Evolutionary conservation across 140 eudicot species (phyloP).

Genomic region (Cichorium intybus): DNA sequence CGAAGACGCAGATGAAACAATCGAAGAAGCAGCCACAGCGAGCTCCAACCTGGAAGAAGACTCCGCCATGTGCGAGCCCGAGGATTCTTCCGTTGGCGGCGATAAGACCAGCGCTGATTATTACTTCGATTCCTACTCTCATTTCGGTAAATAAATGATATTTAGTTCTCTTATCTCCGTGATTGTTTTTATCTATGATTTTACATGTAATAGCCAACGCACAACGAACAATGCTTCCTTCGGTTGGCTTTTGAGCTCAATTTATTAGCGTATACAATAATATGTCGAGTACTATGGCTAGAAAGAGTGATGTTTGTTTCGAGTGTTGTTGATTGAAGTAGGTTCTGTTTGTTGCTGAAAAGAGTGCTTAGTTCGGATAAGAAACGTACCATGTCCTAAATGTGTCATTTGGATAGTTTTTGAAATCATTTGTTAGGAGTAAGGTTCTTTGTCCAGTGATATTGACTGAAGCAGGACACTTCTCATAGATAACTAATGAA

Average conservation of each 20-base stretch:
- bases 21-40: slow-evolving; percentile 42
- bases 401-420: too few relatives aligned
- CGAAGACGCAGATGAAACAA: slow-evolving; percentile 42
- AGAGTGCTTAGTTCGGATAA: not conserved
- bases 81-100: slow-evolving; percentile 37
- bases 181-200: not conserved
- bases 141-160: slow-evolving; percentile 52
- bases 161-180: not conserved
- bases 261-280: not conserved
- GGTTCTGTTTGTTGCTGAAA: not conserved
- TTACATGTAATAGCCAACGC: not conserved
- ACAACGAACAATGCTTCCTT: not conserved
- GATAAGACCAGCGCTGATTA: slow-evolving; percentile 95
- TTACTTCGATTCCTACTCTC: slow-evolving; percentile 95
- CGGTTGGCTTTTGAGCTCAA: not conserved
- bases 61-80: slow-evolving; percentile 57
- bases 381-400: not conserved
- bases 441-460: too few relatives aligned
- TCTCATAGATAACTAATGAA: too few relatives aligned
- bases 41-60: slow-evolving; percentile 55
- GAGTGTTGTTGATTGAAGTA: not conserved
- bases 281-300: not conserved
- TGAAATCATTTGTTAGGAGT: too few relatives aligned
- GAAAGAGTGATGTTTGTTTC: not conserved
- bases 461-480: too few relatives aligned